phyloP scores from a whole-genome alignment of 2,329 filamentous ascomycete species.

The Podosphaera leucotricha region DNA sequence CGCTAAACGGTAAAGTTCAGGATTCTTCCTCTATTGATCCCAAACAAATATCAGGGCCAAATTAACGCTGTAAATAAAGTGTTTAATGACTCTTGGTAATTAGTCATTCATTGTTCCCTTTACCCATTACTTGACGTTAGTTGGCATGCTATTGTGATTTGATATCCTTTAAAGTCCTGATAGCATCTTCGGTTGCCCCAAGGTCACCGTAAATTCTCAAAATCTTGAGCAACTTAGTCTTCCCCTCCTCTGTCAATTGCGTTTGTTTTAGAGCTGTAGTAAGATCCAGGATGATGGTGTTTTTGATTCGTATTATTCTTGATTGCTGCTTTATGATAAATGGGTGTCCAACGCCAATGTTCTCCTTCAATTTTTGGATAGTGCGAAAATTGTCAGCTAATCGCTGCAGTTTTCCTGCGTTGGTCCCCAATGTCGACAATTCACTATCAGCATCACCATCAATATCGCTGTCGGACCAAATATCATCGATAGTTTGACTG shows the following conservation, averaged over 20 bases:
- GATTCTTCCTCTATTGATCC: slow-evolving; percentile 26
- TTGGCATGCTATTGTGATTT: slow-evolving; percentile 4
- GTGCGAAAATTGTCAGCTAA: slow-evolving; percentile 34
- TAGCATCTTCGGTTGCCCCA: slow-evolving; percentile 32
- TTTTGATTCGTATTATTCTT: slow-evolving; percentile 31
- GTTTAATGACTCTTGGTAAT: neutral
- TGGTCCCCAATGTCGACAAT: slow-evolving; percentile 11
- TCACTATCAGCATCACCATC: slow-evolving; percentile 17
- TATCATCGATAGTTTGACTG: slow-evolving; percentile 12
- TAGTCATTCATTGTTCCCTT: neutral
- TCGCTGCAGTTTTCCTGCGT: slow-evolving; percentile 21
- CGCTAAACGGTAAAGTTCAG: slow-evolving; percentile 57
- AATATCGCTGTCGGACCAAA: slow-evolving; percentile 19
- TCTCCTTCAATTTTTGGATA: slow-evolving; percentile 25
- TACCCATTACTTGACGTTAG: neutral
- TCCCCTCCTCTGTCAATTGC: slow-evolving; percentile 19
- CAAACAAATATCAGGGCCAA: neutral
- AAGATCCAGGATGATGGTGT: slow-evolving; percentile 40
- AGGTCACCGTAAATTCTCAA: slow-evolving; percentile 36
- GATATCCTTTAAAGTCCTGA: slow-evolving; percentile 22
- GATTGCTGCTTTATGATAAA: slow-evolving; percentile 34
- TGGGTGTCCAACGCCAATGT: slow-evolving; percentile 32
- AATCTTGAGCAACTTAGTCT: slow-evolving; percentile 26
- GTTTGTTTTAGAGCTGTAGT: slow-evolving; percentile 36
- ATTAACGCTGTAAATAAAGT: neutral